Evolutionary conservation across 305 asterid species (phyloP).

Genomic region (Fraxinus greggii): DNA sequence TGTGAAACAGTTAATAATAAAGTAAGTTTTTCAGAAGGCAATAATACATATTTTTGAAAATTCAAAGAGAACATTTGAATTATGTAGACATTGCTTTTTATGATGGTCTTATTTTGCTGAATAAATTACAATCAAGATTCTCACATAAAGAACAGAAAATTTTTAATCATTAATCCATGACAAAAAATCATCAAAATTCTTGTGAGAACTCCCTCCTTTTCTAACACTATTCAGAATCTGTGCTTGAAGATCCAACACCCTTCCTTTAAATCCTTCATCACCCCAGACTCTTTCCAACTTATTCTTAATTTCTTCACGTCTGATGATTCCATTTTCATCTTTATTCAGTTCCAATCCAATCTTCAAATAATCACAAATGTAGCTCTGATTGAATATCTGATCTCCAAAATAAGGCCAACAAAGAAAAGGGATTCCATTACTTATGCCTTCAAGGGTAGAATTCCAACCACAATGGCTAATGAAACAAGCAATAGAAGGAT

Average conservation of each 20-base stretch:
- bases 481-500: constrained; percentile 42
- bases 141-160: background rate
- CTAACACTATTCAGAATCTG: constrained; percentile 11
- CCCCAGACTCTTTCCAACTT: constrained; percentile 22
- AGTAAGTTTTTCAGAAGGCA: background rate
- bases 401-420: constrained; percentile 48
- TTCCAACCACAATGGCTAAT: constrained; percentile 49
- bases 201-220: constrained; percentile 26
- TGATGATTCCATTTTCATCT: constrained; percentile 22
- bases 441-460: constrained; percentile 38
- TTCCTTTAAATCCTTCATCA: constrained; percentile 21
- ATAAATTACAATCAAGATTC: background rate
- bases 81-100: background rate
- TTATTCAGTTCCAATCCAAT: constrained; percentile 28
- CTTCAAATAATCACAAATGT: constrained; percentile 41
- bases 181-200: constrained; percentile 21
- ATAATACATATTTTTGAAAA: too few species aligned
- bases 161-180: constrained; percentile 27
- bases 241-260: constrained; percentile 28
- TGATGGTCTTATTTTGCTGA: background rate
- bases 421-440: constrained; percentile 39
- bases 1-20: too few species aligned
- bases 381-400: constrained; percentile 33
- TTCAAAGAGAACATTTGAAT: background rate
- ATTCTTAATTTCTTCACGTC: constrained; percentile 29